Conservation (phyloP, 306 rosid species). For the Dryas drummondii region DNA sequence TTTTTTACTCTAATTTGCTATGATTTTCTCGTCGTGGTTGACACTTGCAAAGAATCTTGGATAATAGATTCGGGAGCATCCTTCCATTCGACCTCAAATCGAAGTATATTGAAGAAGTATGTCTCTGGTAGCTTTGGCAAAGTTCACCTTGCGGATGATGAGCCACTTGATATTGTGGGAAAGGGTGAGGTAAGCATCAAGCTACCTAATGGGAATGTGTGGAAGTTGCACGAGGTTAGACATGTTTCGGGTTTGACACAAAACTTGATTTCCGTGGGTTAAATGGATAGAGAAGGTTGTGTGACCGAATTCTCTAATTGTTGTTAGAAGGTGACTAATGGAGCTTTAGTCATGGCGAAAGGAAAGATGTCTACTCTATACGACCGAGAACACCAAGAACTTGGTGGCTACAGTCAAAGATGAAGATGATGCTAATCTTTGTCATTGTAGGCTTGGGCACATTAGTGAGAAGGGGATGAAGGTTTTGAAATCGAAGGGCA, state of each 20-base stretch:
- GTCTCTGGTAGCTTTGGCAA: not conserved
- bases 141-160: not conserved
- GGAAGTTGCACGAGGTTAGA: not conserved
- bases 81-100: not conserved
- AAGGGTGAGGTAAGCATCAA: not conserved
- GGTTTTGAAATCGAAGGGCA: not conserved
- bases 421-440: not conserved
- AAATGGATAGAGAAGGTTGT: not conserved
- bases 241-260: not conserved
- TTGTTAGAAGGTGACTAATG: not conserved
- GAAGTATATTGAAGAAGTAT: not conserved
- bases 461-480: conserved; percentile 10
- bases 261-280: not conserved
- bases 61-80: conserved; percentile 8
- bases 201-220: not conserved
- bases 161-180: not conserved
- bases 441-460: not conserved
- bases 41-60: not conserved
- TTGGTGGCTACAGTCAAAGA: not conserved
- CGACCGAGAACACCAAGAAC: not conserved
- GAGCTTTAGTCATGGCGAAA: conserved; percentile 1
- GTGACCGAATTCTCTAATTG: not conserved
- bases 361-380: not conserved
- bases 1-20: too few relatives aligned
- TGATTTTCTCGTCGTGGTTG: too few relatives aligned